A percentile compares a stretch with the other conserved stretches of the same genome.
phyloP scores from a whole-genome alignment of 768 basidiomycete genomes.

The Candolleomyces eurysporus region DNA sequence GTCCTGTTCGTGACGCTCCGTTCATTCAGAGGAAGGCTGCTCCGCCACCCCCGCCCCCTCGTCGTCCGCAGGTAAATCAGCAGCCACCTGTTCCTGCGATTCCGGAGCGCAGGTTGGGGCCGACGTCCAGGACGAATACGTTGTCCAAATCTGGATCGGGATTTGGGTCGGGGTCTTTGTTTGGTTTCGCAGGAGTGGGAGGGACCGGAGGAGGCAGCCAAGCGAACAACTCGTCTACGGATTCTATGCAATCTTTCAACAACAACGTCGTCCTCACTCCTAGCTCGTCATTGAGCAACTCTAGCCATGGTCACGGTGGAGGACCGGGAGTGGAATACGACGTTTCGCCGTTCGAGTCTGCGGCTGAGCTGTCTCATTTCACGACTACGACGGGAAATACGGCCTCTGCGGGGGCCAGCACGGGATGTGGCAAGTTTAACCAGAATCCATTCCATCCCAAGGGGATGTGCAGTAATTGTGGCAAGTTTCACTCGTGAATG shows the following conservation, averaged over 20 bases:
- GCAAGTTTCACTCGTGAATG: constrained; percentile 44
- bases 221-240: constrained; percentile 2
- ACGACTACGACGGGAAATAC: constrained; percentile 9
- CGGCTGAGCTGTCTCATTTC: constrained; percentile 39
- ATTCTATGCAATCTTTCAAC: background rate
- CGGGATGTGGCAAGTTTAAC: constrained; percentile 52
- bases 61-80: constrained; percentile 28
- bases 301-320: background rate
- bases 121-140: constrained; percentile 13
- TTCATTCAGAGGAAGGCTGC: constrained; percentile 39
- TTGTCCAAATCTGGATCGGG: background rate
- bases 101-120: constrained; percentile 39
- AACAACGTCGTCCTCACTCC: constrained; percentile 3
- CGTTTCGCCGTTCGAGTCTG: constrained; percentile 66
- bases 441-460: constrained; percentile 67
- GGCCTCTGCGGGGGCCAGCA: background rate
- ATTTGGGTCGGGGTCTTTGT: too few relatives aligned
- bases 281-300: too few relatives aligned
- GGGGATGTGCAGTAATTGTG: constrained; percentile 68
- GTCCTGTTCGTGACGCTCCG: background rate
- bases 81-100: constrained; percentile 41
- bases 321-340: constrained; percentile 32
- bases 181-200: too few relatives aligned
- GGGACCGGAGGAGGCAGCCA: background rate
- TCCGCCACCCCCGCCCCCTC: constrained; percentile 66